Conservation (phyloP, 495 filamentous ascomycete species). For the Penicillium ochrochloron region DNA sequence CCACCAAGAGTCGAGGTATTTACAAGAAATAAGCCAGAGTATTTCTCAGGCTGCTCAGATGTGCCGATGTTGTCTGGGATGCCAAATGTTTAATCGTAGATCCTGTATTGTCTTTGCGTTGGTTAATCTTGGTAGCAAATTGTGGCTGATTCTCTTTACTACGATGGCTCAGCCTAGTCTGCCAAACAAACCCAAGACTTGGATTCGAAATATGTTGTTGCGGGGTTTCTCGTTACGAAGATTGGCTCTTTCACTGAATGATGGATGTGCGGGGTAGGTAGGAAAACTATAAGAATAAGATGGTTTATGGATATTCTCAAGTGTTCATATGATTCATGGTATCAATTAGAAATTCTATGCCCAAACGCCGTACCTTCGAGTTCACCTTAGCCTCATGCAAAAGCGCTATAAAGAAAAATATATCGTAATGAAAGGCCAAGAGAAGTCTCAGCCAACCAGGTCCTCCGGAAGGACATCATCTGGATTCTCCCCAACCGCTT, state of each 20-base stretch:
- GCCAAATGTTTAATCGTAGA: not conserved
- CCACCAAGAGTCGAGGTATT: not conserved
- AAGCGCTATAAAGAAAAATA: slow-evolving; percentile 19
- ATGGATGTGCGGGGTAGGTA: too few species aligned
- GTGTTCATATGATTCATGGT: slow-evolving; percentile 20
- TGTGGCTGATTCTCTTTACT: not conserved
- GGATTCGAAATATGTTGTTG: too few species aligned
- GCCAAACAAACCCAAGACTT: too few species aligned
- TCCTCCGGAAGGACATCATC: slow-evolving; percentile 49
- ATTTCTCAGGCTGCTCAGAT: not conserved
- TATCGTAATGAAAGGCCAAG: not conserved
- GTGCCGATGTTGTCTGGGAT: not conserved
- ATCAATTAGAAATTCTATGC: slow-evolving; percentile 23
- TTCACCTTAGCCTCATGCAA: slow-evolving; percentile 21
- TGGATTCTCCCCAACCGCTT: slow-evolving; percentile 62
- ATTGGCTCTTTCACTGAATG: too few species aligned
- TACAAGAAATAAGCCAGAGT: not conserved
- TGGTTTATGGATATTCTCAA: slow-evolving; percentile 10
- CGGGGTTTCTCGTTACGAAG: too few species aligned
- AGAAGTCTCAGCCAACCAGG: slow-evolving; percentile 29
- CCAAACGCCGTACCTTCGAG: slow-evolving; percentile 22
- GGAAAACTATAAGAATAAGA: not conserved
- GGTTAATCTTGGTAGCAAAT: too few species aligned
- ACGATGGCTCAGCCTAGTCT: too few species aligned
- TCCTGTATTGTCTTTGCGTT: too few species aligned